Percentiles rank a stretch among this genome's conserved stretches.
phyloP scores from a whole-genome alignment of 2,329 filamentous ascomycete genomes.

The Fusarium sp. region DNA sequence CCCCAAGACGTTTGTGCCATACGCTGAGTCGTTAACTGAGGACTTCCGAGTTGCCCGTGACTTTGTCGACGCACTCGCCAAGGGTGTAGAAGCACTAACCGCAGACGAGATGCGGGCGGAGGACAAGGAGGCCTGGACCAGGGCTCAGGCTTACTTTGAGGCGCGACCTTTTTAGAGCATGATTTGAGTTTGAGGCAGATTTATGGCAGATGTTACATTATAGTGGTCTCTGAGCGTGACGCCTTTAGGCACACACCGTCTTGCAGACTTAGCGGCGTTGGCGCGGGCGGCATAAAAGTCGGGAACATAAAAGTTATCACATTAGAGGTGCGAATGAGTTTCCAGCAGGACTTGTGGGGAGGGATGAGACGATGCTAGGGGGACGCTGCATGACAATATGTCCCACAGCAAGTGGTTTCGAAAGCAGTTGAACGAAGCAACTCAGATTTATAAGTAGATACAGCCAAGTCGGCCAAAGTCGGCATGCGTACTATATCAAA shows the following conservation, averaged over 20 bases:
- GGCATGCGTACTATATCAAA: constrained; percentile 30
- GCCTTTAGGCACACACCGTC: constrained; percentile 42
- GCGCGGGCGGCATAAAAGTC: constrained; percentile 44
- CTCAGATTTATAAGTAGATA: constrained; percentile 16
- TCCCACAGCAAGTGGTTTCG: constrained; percentile 11
- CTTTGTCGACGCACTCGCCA: constrained; percentile 69
- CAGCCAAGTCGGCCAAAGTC: constrained; percentile 17
- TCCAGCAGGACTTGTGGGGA: constrained; percentile 42
- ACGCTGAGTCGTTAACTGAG: constrained; percentile 68
- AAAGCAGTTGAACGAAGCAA: constrained; percentile 15
- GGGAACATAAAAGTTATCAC: constrained; percentile 43
- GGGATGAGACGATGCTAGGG: constrained; percentile 10
- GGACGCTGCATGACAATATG: constrained; percentile 8
- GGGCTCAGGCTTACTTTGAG: constrained; percentile 66
- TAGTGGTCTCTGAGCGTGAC: constrained; percentile 37
- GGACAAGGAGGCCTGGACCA: constrained; percentile 66
- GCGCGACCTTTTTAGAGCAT: constrained; percentile 54
- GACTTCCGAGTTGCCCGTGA: constrained; percentile 69
- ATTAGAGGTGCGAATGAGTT: constrained; percentile 35
- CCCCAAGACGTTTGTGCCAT: constrained; percentile 67
- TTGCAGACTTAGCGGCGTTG: constrained; percentile 46
- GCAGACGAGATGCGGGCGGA: constrained; percentile 59
- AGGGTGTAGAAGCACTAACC: constrained; percentile 67
- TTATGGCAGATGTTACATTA: constrained; percentile 39
- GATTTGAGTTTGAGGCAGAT: constrained; percentile 28